A percentile compares a stretch with the other conserved stretches of the same genome.
Conservation (phyloP, 768 basidiomycete genomes). For the Pisolithus sp. region DNA sequence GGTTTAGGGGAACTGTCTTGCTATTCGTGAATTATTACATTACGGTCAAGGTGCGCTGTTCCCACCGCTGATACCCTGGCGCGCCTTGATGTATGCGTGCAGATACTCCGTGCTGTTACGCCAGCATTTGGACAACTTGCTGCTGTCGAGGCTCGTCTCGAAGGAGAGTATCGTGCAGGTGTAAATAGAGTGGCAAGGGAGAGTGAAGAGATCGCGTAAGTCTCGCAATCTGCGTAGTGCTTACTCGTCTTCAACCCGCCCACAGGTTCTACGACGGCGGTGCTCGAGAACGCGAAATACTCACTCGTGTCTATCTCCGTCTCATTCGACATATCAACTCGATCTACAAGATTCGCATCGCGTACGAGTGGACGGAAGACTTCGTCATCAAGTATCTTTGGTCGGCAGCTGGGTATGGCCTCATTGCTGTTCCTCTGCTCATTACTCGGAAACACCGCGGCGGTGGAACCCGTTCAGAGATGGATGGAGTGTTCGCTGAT, state of each 20-base stretch:
- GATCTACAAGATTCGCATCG: constrained; percentile 91
- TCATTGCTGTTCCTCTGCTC: constrained; percentile 88
- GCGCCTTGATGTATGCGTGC: neutral
- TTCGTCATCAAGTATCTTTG: constrained; percentile 95
- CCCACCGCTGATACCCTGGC: neutral
- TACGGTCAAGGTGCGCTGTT: constrained; percentile 48
- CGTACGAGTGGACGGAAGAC: constrained; percentile 94
- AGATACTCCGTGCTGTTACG: constrained; percentile 76
- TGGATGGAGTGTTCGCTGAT: constrained; percentile 35
- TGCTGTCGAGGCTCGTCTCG: constrained; percentile 76
- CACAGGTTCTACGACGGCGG: constrained; percentile 89
- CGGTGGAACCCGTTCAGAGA: constrained; percentile 10
- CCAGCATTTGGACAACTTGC: constrained; percentile 91
- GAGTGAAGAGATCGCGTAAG: constrained; percentile 87
- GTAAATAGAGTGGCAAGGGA: constrained; percentile 83
- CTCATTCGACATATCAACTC: constrained; percentile 87
- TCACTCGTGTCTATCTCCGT: constrained; percentile 68
- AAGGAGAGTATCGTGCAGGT: constrained; percentile 89
- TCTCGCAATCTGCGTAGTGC: constrained; percentile 8
- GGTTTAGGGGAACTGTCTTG: constrained; percentile 73
- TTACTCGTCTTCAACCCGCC: neutral
- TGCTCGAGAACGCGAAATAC: constrained; percentile 70
- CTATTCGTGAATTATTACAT: constrained; percentile 80
- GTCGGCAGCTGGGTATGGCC: constrained; percentile 86
- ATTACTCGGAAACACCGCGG: constrained; percentile 45